phyloP scores from a whole-genome alignment of 768 basidiomycete species.

The Termitomyces sp. region DNA sequence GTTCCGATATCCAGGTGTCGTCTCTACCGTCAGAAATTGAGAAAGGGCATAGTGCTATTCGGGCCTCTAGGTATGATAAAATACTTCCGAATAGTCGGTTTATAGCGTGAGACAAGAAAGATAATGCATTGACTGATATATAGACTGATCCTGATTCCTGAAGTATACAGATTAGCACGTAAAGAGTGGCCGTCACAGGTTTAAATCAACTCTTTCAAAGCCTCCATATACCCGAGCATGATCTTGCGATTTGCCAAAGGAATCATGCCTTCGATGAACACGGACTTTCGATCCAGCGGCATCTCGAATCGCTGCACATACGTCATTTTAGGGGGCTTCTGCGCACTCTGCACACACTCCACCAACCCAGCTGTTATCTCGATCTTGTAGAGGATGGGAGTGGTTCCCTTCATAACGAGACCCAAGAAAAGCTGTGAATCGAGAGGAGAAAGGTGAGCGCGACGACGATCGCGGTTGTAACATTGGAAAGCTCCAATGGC shows the following conservation, averaged over 20 bases:
- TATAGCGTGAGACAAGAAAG: background rate
- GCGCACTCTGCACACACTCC: conserved; percentile 16
- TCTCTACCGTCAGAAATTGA: background rate
- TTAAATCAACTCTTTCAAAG: conserved; percentile 14
- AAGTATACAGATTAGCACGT: background rate
- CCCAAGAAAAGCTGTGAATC: conserved; percentile 9
- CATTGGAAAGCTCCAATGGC: conserved; percentile 16
- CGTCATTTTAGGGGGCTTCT: conserved; percentile 8
- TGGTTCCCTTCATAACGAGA: conserved; percentile 12
- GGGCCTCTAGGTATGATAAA: background rate
- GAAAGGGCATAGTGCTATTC: background rate
- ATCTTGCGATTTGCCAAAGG: conserved; percentile 9
- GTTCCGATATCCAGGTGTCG: background rate
- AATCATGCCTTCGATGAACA: conserved; percentile 8
- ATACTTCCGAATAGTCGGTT: background rate
- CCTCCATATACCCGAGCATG: conserved; percentile 12
- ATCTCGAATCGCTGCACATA: conserved; percentile 6
- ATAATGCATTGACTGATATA: conserved; percentile 13
- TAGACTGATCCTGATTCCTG: background rate
- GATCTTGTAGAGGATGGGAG: conserved; percentile 13
- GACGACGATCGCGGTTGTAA: conserved; percentile 13
- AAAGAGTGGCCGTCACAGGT: background rate
- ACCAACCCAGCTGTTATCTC: conserved; percentile 12
- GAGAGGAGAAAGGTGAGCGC: conserved; percentile 11
- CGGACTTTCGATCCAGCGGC: background rate